Base-by-base conservation (phyloP, 371 early-diverging fungal genomes). In the Syncephalis fuscata region DNA sequence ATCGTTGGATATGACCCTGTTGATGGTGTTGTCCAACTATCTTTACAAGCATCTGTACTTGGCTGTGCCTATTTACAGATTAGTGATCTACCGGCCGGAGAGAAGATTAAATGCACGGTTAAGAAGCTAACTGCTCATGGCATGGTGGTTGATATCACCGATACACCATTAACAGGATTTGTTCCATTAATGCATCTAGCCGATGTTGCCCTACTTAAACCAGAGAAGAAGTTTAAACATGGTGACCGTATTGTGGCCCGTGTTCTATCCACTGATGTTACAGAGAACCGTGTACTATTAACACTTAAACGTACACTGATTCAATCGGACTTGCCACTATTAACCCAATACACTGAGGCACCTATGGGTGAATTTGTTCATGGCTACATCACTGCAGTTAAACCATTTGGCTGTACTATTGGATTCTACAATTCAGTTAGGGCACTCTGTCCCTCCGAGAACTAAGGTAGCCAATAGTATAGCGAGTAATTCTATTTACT, bases 271-370 rank as follows among this genome's bases (percentile, higher is more conserved):
- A 63, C 71, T 8, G 69, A 85, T 48, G 23, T 56, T 0, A 64
- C 53, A 2, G 66, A 70, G 32, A 62, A 66, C 48, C 68, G 67
- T 39, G 59, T 93, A 20, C 49, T 60, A 14, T 54, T 93, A 44
- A 90, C 93, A 1, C 61, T 80, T 50, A 88, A 86, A 58, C 84
- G 82, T 50, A 67, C 76, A 10, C 59, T 94, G n/a, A 64, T 92
- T 45, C 70, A 78, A 46, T 74, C 74, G 39, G 73, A 73, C 49
- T 62, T 77, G 20, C 80, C 85, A 3, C 56, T 75, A 15, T 64
- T 94, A 45, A 58, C 62, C 1, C 65, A 71, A 4, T 73, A 80
- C 46, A 61, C 63, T 3, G 68, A 65, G 14, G 68, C 72, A 1
- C 52, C 73, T 16, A 66, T 66, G 1, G 87, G 79, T 25, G 61